These are phyloP conservation scores for Brassica balearica DNA, from an alignment of 441 rosid genomes.

Conservation along the genomic window DNA sequence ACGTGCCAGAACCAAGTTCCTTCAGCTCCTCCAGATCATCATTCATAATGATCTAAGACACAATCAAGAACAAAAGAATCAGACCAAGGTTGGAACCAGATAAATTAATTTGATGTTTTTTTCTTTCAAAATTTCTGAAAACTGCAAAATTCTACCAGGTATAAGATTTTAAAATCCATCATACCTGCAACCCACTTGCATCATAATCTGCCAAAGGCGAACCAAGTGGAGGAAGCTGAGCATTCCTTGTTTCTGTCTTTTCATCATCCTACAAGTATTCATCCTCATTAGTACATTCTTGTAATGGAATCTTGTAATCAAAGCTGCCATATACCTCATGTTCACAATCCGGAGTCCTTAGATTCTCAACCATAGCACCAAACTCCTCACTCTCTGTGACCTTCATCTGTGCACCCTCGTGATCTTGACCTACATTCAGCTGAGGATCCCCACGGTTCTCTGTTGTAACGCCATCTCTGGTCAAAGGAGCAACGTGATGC, in stretches of 20 bases:
- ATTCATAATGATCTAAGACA: slow-evolving; percentile 59
- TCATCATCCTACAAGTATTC: slow-evolving; percentile 64
- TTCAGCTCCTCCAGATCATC: slow-evolving; percentile 78
- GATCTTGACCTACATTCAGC: slow-evolving; percentile 21
- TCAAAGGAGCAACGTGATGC: slow-evolving; percentile 45
- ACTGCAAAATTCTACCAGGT: slow-evolving; percentile 21
- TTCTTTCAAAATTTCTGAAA: slow-evolving; percentile 25
- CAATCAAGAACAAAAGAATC: slow-evolving; percentile 15
- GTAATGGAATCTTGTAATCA: slow-evolving; percentile 34
- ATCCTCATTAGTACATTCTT: slow-evolving; percentile 37
- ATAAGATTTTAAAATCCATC: slow-evolving; percentile 9
- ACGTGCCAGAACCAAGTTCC: slow-evolving; percentile 75
- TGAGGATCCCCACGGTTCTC: slow-evolving; percentile 47
- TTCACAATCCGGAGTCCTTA: slow-evolving; percentile 54
- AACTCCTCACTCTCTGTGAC: slow-evolving; percentile 63
- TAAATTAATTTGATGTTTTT: neutral
- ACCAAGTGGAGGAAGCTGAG: slow-evolving; percentile 60
- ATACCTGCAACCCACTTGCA: slow-evolving; percentile 79
- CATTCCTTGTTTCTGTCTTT: slow-evolving; percentile 52
- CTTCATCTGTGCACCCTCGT: slow-evolving; percentile 46
- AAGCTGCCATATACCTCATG: slow-evolving; percentile 62
- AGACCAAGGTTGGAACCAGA: slow-evolving; percentile 12
- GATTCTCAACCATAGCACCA: slow-evolving; percentile 67
- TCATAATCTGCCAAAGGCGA: slow-evolving; percentile 63
- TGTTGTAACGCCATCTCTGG: slow-evolving; percentile 48